phyloP scores from a whole-genome alignment of 2,329 filamentous ascomycete species.

The Epichloe festucae region DNA sequence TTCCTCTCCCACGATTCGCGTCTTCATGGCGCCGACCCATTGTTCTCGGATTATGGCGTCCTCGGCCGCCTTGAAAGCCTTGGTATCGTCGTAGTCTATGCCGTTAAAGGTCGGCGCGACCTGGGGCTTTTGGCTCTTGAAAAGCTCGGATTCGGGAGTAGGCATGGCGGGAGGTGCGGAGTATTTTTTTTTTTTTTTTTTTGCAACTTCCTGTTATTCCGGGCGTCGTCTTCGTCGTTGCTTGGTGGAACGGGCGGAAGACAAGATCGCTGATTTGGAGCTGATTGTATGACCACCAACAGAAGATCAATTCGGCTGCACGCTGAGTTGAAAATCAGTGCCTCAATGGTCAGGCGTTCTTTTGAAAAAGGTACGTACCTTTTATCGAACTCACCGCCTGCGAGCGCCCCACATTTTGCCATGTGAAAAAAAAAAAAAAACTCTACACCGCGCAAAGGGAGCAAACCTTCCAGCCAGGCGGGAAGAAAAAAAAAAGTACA shows the following conservation, averaged over 20 bases:
- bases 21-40: constrained; percentile 87
- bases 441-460: constrained; percentile 2
- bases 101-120: constrained; percentile 76
- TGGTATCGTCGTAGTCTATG: constrained; percentile 75
- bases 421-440: constrained; percentile 21
- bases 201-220: neutral
- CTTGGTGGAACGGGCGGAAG: neutral
- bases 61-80: constrained; percentile 68
- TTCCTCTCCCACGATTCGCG: constrained; percentile 67
- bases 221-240: neutral
- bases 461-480: constrained; percentile 9
- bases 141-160: constrained; percentile 68
- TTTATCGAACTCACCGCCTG: constrained; percentile 21
- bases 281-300: neutral
- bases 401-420: constrained; percentile 20
- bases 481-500: constrained; percentile 8
- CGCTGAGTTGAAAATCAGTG: neutral
- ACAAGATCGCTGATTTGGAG: neutral
- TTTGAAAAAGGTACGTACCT: neutral
- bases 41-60: constrained; percentile 74
- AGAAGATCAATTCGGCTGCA: neutral
- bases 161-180: constrained; percentile 43
- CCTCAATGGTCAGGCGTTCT: constrained; percentile 16
- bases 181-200: constrained; percentile 2
- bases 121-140: constrained; percentile 72